Percentiles rank a stretch among this genome's conserved stretches.
These are phyloP conservation scores for Stenocarpella maydis DNA, from an alignment of 2,329 filamentous ascomycete genomes.

Conservation along the genomic window DNA sequence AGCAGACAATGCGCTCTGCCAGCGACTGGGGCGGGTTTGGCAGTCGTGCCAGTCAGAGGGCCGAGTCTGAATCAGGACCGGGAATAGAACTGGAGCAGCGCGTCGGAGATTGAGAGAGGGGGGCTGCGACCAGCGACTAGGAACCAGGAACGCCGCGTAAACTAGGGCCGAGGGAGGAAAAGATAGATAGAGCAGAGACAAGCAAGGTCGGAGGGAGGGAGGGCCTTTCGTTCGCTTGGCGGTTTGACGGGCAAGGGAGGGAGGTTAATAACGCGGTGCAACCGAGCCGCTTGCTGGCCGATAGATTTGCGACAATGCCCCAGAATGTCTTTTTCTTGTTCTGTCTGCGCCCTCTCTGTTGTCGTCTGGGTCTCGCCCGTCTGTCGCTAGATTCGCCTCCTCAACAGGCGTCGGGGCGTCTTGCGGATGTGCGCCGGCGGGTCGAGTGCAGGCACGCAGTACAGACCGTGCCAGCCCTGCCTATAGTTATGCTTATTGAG, in stretches of 20 bases:
- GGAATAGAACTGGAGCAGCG: slow-evolving; percentile 25
- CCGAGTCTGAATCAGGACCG: slow-evolving; percentile 17
- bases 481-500: slow-evolving; percentile 29
- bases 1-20: neutral
- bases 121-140: slow-evolving; percentile 21
- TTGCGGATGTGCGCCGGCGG: neutral
- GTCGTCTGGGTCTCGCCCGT: neutral
- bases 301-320: slow-evolving; percentile 20
- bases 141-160: slow-evolving; percentile 13
- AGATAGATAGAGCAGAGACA: neutral
- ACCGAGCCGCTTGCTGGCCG: neutral
- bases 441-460: neutral
- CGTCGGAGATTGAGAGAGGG: slow-evolving; percentile 20
- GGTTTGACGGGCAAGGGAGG: neutral
- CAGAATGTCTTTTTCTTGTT: neutral
- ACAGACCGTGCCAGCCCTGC: slow-evolving; percentile 20
- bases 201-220: neutral
- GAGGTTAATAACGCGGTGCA: slow-evolving; percentile 1
- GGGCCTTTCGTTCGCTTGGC: neutral
- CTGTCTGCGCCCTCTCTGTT: neutral
- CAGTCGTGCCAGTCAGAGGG: slow-evolving; percentile 15
- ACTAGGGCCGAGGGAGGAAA: slow-evolving; percentile 6
- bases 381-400: neutral
- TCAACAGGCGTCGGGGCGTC: neutral
- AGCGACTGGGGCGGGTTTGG: neutral